Percentiles rank a stretch among this genome's conserved stretches.
Conservation (phyloP, 352 stramenopile genomes). For the Globisporangium canariense region DNA sequence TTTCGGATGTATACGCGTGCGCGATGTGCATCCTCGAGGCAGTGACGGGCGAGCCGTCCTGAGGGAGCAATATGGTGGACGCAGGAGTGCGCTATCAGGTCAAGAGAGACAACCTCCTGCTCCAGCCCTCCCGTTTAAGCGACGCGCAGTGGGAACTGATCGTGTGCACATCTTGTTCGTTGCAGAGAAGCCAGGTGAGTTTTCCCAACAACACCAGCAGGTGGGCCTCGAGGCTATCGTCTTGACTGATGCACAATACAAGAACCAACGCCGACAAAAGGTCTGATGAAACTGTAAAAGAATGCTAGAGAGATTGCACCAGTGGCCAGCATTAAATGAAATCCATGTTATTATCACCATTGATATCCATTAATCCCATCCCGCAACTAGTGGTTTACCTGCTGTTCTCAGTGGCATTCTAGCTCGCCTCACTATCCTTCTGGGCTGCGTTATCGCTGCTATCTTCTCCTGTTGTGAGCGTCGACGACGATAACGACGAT, state of each 20-base stretch:
- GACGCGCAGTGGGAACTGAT: background rate
- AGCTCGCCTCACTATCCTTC: background rate
- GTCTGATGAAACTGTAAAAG: no score
- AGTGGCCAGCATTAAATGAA: background rate
- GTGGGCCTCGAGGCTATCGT: no score
- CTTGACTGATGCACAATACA: no score
- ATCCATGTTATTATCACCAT: background rate
- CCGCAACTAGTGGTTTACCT: background rate
- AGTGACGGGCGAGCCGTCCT: background rate
- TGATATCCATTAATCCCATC: background rate
- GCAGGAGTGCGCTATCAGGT: background rate
- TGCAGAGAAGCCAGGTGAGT: background rate
- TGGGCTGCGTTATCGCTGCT: background rate
- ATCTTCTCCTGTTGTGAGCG: background rate
- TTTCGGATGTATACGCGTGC: conserved; percentile 10
- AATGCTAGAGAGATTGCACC: background rate
- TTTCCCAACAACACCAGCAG: background rate
- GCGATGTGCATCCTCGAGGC: conserved; percentile 15
- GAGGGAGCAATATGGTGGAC: background rate
- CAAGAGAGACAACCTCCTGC: background rate
- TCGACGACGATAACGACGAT: background rate
- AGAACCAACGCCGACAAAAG: no score
- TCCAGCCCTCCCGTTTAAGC: background rate
- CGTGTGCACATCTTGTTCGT: background rate
- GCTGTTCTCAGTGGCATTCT: background rate